Base-by-base conservation (phyloP, 2,329 filamentous ascomycete genomes). In the Alternaria triticina region DNA sequence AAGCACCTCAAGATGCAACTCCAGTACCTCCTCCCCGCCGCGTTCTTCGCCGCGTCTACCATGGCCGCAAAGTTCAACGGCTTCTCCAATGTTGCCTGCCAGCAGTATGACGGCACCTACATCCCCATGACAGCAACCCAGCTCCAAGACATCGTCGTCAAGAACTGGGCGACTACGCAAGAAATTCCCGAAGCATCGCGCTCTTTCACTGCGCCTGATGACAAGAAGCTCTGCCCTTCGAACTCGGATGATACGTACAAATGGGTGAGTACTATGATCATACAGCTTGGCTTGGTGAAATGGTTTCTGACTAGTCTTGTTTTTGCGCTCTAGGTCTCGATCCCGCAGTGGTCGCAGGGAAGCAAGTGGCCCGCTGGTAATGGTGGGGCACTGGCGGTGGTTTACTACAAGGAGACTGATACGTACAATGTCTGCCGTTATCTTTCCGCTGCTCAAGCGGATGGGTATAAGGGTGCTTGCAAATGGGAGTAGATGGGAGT, bases 371-470 rank as follows among this genome's bases (percentile, higher is more conserved):
- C 15, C 6, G 12, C 30, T 11, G 13, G 45, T 23, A 6, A 13
- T 3, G 50, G 57, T 22, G 62, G 62, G 10, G 36, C 43, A 6
- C 3, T 64, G 22, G 49, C 49, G 8, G 47, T 50, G 8, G 52
- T 61, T 4, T 57, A 64, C 28, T 64, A 61, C 47, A 61, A 64
- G 15, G 58, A 57, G 0, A 57, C 58, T 1, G 61, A 64, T 33
- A 61, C 61, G 9, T 64, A 64, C 12, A n/a, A 30, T 17, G 20
- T 43, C 8, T 64, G 61, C 17, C 10, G 25, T 13, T 22, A 44
- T 23, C 11, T 54, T 2, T 17, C 58, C 10, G 47, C 25, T 49
- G 33, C 17, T 22, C 59, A 61, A 30, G n/a, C 17, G 6, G 20
- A 46, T 28, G 54, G 40, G 7, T 56, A 56, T 10, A 27, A 40